phyloP scores from a whole-genome alignment of 1,284 basidiomycete species.

The Sphagnurus paluster region DNA sequence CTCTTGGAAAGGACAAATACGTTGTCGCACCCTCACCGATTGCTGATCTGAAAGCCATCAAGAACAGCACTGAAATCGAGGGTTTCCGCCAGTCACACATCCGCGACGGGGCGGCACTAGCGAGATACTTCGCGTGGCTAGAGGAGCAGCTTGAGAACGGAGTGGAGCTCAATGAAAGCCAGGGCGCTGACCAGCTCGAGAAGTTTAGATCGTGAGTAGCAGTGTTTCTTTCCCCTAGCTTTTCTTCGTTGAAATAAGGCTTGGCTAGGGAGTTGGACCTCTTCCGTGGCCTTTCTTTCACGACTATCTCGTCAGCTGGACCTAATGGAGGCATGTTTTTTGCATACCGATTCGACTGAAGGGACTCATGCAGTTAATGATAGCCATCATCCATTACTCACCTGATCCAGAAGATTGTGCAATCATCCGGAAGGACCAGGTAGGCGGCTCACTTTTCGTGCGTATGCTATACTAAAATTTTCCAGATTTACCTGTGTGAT shows the following conservation, averaged over 20 bases:
- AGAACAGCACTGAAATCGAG: constrained; percentile 84
- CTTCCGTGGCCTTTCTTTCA: constrained; percentile 90
- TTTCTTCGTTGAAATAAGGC: background rate
- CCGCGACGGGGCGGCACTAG: constrained; percentile 87
- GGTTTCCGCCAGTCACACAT: constrained; percentile 91
- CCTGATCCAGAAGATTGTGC: constrained; percentile 79
- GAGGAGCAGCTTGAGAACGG: constrained; percentile 78
- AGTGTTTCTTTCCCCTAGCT: constrained; percentile 3
- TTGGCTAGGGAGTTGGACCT: constrained; percentile 60
- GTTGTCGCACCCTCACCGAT: constrained; percentile 73
- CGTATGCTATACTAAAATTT: background rate
- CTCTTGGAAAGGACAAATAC: constrained; percentile 68
- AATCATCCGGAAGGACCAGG: constrained; percentile 74
- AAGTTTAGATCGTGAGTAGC: constrained; percentile 73
- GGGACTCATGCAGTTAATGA: constrained; percentile 1
- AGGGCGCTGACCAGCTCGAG: constrained; percentile 81
- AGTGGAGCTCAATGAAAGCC: constrained; percentile 74
- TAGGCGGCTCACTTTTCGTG: constrained; percentile 24
- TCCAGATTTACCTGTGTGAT: constrained; percentile 90
- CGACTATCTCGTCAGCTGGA: constrained; percentile 90
- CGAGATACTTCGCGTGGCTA: constrained; percentile 92
- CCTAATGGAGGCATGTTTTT: constrained; percentile 73
- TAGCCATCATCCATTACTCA: constrained; percentile 93
- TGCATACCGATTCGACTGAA: background rate
- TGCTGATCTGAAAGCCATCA: constrained; percentile 85